Base-by-base conservation (phyloP, 2,329 filamentous ascomycete genomes). In the Neofusicoccum kwambonambiense region DNA sequence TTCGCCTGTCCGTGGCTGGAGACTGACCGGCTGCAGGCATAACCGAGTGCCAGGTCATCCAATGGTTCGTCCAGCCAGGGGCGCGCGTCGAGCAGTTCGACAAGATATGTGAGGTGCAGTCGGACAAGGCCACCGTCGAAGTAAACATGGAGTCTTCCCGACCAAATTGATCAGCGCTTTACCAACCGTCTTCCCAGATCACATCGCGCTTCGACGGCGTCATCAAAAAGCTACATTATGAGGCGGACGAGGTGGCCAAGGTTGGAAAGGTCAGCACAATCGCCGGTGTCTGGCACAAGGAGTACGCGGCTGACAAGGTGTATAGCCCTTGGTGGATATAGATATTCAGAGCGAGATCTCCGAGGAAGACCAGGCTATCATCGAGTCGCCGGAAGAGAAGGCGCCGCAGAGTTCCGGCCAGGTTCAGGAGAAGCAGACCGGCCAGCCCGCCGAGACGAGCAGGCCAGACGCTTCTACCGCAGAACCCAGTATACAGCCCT, bases 31-130 rank as follows among this genome's bases (percentile, higher is more conserved):
- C 52, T 17, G 63, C 69, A 95, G 95, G 95, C 64, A 99, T 98
- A 73, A 93, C 95, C 75, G 95, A 99, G 81, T 97, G 95, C 75
- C 95, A 99, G 79, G 92, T 99, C 73, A 98, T 98, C 73, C 95
- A 99, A 82, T 99, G 95, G 95, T 99, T 98, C 77, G 94, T 99
- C 69, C 90, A 97, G 79, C 93, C 96, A 57, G 94, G 93, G 65
- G 95, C 95, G 41, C 89, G 91, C 65, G 93, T 99, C 71, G 93
- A 99, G 81, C 94, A 99, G 81, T 99, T 97, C 85, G 95, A 96
- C 71, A 95, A 94, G 66, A 85, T 99, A 52, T 99, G 95, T 80
- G 95, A 99, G 81, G 96, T 99, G 50, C 95, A 98, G 77, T 97
- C 93, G 73, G 95, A 99, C 81, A 99, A 99, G 79, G 95, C 95